phyloP scores from a whole-genome alignment of 2,329 filamentous ascomycete genomes.

The Sporothrix protearum region DNA sequence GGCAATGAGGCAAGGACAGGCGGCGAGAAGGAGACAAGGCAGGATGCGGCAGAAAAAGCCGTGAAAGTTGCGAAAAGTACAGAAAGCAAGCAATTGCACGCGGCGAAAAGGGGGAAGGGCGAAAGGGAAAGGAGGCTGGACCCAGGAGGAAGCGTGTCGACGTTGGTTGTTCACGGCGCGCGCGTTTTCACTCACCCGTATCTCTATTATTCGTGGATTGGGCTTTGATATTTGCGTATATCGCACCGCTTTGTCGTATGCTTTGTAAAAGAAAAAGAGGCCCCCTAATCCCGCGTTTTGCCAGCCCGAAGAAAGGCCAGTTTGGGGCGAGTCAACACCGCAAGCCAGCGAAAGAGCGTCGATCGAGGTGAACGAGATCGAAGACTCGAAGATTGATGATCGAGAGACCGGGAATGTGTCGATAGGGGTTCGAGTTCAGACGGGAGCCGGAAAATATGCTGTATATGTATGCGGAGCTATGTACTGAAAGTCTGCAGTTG shows the following conservation, averaged over 20 bases:
- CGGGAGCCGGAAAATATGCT: background rate
- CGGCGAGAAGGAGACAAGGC: background rate
- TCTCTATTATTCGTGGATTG: background rate
- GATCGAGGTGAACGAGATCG: conserved; percentile 1
- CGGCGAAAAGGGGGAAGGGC: background rate
- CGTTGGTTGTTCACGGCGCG: background rate
- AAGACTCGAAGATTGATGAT: background rate
- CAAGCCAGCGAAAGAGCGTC: conserved; percentile 1
- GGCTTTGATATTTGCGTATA: background rate
- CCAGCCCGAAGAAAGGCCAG: conserved; percentile 24
- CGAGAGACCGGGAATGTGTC: background rate
- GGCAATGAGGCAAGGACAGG: background rate
- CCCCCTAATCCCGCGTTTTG: conserved; percentile 25
- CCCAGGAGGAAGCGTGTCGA: background rate
- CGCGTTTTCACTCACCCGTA: conserved; percentile 18
- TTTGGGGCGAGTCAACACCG: conserved; percentile 4
- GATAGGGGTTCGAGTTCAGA: background rate
- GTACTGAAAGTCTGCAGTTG: background rate
- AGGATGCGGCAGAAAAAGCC: background rate
- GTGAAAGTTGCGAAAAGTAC: too few relatives aligned
- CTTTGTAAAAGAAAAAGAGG: background rate
- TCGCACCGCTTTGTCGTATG: background rate
- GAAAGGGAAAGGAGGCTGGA: background rate
- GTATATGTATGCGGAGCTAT: conserved; percentile 5
- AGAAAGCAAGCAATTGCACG: background rate